A percentile compares a stretch with the other conserved stretches of the same genome.
phyloP scores from a whole-genome alignment of 306 rosid genomes.

The Parietaria judaica region DNA sequence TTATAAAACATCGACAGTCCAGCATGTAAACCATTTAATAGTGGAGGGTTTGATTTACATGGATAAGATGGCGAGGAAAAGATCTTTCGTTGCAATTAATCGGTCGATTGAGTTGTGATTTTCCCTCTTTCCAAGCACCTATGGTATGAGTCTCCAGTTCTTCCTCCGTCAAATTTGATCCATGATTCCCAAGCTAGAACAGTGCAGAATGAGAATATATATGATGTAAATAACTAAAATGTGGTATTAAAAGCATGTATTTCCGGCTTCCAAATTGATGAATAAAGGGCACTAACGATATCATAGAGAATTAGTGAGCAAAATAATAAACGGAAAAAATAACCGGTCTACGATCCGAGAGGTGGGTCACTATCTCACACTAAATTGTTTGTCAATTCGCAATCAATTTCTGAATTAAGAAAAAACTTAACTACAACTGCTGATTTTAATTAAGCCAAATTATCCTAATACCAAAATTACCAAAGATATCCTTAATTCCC shows the following conservation, averaged over 20 bases:
- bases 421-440: neutral
- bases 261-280: too few relatives aligned
- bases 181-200: constrained; percentile 73
- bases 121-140: constrained; percentile 83
- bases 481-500: neutral
- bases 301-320: too few relatives aligned
- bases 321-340: too few relatives aligned
- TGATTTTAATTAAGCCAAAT: too few relatives aligned
- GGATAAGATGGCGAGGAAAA: constrained; percentile 37
- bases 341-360: too few relatives aligned
- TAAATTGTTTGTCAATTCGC: too few relatives aligned
- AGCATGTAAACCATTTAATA: neutral
- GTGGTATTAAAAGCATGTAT: too few relatives aligned
- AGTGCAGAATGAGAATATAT: neutral
- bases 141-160: constrained; percentile 83
- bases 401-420: too few relatives aligned
- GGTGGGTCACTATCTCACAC: too few relatives aligned
- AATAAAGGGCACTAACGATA: too few relatives aligned
- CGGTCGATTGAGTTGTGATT: constrained; percentile 33
- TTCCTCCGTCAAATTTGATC: constrained; percentile 74
- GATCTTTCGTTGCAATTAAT: constrained; percentile 43
- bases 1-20: neutral
- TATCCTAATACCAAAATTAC: neutral
- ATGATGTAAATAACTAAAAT: constrained; percentile 13
- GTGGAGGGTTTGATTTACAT: constrained; percentile 40